Evolutionary conservation across 257 asterid genomes (phyloP).

Genomic region (Ligustrum vulgare): DNA sequence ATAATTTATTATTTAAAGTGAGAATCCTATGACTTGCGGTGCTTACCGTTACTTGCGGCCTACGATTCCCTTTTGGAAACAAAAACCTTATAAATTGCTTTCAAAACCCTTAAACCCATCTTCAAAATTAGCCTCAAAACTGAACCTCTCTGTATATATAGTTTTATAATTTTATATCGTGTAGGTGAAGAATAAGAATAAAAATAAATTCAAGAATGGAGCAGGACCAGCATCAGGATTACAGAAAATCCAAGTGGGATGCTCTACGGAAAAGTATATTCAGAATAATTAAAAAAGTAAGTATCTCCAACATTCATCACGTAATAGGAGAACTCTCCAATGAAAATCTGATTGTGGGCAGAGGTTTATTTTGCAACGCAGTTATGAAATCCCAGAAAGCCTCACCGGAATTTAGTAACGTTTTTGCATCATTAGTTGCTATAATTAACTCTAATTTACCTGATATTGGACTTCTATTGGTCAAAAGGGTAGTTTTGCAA

Average conservation of each 20-base stretch:
- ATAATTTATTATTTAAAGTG: too few relatives aligned
- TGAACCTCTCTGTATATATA: not conserved
- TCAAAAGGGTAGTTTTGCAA: constrained; percentile 20
- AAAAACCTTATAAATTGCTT: not conserved
- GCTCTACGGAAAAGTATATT: constrained; percentile 20
- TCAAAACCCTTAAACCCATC: not conserved
- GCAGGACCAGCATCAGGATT: not conserved
- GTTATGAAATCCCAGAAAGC: constrained; percentile 33
- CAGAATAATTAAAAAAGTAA: constrained; percentile 12
- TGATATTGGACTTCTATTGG: constrained; percentile 5
- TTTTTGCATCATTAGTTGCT: constrained; percentile 35
- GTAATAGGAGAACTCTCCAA: constrained; percentile 24
- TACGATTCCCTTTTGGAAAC: not conserved
- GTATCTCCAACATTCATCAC: constrained; percentile 10
- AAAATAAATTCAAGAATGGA: not conserved
- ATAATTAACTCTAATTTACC: too few relatives aligned
- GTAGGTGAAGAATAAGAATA: not conserved
- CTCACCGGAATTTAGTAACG: constrained; percentile 20
- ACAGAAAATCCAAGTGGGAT: constrained; percentile 19
- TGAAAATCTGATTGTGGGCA: constrained; percentile 10
- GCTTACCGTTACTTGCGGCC: constrained; percentile 20
- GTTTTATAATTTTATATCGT: not conserved
- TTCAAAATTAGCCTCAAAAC: not conserved
- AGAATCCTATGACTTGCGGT: not conserved
- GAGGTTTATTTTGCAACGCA: constrained; percentile 33